Evolutionary conservation across 2,329 filamentous ascomycete genomes (phyloP), one percentile per base, ranked within the genome.

Genomic region (Talaromyces sp.): DNA sequence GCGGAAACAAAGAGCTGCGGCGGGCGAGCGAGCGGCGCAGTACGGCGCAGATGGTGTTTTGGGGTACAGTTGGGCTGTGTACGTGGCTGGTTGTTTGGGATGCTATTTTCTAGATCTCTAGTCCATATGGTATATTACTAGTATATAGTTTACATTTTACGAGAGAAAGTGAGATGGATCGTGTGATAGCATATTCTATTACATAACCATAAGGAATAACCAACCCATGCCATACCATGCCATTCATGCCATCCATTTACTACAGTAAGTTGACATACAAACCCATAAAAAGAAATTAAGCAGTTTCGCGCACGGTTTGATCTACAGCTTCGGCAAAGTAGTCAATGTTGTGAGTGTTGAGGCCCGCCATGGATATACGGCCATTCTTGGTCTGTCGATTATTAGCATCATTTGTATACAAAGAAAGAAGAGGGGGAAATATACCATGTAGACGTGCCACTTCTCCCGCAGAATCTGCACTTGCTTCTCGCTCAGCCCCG

Each of bases 361-460:
- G 80, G n/a, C 95, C 95, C 5, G 95, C 95, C 93, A 99, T 98
- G 73, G 90, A 96, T 77, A 98, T 96, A 55, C 95, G 89, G 24
- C 95, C 95, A 72, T 99, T 99, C 85, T 97, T 97, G 66, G 93
- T 98, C 76, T 78, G 52, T 46, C 27, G 4, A 27, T 19, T 32
- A 27, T 60, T 21, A 63, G 26, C 35, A 56, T 56, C 19, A 14
- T n/a, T 24, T 41, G 41, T 2, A n/a, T 38, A 8, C 29, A 29
- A 54, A 7, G n/a, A 49, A 50, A 32, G 31, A 41, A 52, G 11
- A 62, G 51, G 49, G 38, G 64, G 31, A 41, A 68, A 71, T n/a
- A 62, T 62, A 78, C 76, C 79, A 81, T 80, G 61, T 81, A 81
- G 49, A 81, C 73, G 63, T 81, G 79, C 74, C 77, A 80, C 69